These are phyloP conservation scores for Datisca glomerata DNA, from an alignment of 306 rosid genomes.

Conservation along the genomic window DNA sequence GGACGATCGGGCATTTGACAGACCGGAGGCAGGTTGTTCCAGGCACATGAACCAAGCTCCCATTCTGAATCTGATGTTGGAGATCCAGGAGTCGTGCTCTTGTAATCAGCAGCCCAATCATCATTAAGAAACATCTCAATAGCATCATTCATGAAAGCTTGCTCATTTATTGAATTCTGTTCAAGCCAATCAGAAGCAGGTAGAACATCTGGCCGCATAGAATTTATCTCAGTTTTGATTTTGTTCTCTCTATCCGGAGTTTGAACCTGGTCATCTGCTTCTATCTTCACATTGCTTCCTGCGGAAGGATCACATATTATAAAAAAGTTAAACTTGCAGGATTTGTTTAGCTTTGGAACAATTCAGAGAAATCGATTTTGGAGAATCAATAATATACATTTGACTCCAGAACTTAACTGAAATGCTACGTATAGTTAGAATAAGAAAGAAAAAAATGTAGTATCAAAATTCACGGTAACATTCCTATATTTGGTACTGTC, in stretches of 20 bases:
- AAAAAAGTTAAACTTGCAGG: not conserved
- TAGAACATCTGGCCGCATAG: not conserved
- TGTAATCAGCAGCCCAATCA: slow-evolving; percentile 36
- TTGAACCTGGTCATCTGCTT: not conserved
- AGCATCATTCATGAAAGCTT: not conserved
- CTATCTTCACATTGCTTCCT: not conserved
- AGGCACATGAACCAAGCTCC: slow-evolving; percentile 32
- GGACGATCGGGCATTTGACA: slow-evolving; percentile 37
- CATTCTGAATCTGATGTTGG: slow-evolving; percentile 31
- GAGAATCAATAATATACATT: no score
- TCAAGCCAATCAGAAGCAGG: not conserved
- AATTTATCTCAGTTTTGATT: not conserved
- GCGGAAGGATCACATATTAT: not conserved
- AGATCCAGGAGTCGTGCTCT: slow-evolving; percentile 28
- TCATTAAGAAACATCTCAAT: slow-evolving; percentile 15
- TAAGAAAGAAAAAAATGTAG: no score
- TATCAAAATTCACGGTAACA: no score
- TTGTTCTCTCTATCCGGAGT: not conserved
- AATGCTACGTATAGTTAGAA: no score
- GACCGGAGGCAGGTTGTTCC: slow-evolving; percentile 44
- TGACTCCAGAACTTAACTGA: no score
- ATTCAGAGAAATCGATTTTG: not conserved
- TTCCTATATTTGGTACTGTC: no score
- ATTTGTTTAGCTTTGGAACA: not conserved
- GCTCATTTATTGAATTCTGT: not conserved